phyloP scores from a whole-genome alignment of 73 alveolate genomes.

The Uronychia setigera region DNA sequence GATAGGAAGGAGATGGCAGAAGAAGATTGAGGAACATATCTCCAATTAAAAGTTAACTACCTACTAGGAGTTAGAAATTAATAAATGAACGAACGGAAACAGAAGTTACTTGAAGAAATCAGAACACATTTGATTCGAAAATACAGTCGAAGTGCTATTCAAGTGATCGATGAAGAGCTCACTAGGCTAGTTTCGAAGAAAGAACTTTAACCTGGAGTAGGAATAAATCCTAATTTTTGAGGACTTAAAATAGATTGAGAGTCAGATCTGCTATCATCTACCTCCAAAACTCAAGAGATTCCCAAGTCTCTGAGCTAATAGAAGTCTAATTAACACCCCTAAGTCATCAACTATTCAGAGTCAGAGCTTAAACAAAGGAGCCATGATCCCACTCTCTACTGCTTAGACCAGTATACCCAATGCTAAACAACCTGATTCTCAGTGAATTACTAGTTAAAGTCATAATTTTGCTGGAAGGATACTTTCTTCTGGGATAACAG shows the following conservation, averaged over 20 bases:
- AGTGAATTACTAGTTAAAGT: no score
- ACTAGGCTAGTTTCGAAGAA: background rate
- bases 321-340: background rate
- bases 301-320: background rate
- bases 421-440: no score
- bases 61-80: no score
- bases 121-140: background rate
- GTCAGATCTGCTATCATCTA: background rate
- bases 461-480: no score
- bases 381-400: no score
- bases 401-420: no score
- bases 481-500: no score
- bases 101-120: background rate
- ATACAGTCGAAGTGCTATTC: background rate
- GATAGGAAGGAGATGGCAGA: no score
- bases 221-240: background rate
- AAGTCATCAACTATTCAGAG: background rate
- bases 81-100: background rate
- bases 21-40: no score
- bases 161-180: background rate
- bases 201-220: background rate
- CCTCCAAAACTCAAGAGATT: background rate
- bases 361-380: background rate
- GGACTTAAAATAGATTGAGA: background rate
- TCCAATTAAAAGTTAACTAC: no score